Percentiles rank a stretch among this genome's conserved stretches.
These are phyloP conservation scores for Calonectria montana DNA, from an alignment of 2,329 filamentous ascomycete species.

Conservation along the genomic window DNA sequence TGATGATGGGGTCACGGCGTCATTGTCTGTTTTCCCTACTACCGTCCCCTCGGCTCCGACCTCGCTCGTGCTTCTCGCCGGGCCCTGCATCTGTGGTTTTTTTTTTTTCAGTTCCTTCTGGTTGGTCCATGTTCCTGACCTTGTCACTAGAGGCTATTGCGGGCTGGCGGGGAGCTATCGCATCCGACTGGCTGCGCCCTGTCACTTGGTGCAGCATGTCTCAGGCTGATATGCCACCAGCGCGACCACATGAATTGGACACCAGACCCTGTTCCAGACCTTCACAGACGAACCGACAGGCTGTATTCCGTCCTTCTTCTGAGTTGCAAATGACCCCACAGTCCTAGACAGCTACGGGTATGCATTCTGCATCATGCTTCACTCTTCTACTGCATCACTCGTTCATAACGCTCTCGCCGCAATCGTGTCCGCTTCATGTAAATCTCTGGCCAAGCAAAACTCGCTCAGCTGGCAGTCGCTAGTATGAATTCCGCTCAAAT, in stretches of 20 bases:
- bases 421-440: background rate
- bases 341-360: background rate
- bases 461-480: constrained; percentile 22
- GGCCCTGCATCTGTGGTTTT: background rate
- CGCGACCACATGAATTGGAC: constrained; percentile 33
- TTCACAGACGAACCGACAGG: background rate
- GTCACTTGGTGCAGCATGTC: constrained; percentile 27
- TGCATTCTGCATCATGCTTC: background rate
- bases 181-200: background rate
- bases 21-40: constrained; percentile 24
- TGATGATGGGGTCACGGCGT: constrained; percentile 43
- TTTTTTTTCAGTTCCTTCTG: background rate
- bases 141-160: background rate
- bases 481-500: constrained; percentile 30
- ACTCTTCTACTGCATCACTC: background rate
- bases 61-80: background rate
- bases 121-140: constrained; percentile 10
- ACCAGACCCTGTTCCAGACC: constrained; percentile 31
- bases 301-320: background rate
- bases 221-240: constrained; percentile 21
- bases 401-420: background rate
- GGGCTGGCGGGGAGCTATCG: background rate
- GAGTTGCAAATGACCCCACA: background rate
- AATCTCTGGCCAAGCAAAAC: constrained; percentile 21
- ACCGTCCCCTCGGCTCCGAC: background rate